Conservation (phyloP, 2,329 filamentous ascomycete genomes). For the Pseudocercospora eumusae region DNA sequence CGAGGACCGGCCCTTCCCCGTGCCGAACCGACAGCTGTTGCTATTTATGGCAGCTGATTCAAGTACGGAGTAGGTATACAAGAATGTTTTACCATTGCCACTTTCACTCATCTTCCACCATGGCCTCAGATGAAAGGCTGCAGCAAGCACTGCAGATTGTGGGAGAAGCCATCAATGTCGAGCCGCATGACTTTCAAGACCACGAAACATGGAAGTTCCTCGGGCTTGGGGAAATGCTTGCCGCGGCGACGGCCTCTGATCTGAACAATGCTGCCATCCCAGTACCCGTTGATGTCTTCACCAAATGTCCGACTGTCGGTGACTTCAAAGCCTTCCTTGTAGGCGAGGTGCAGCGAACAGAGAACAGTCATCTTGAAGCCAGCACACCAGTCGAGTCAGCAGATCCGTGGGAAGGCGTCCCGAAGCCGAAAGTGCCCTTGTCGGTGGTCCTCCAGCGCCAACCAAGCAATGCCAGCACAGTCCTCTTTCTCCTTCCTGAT, state of each 20-base stretch:
- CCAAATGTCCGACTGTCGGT: conserved; percentile 32
- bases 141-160: conserved; percentile 33
- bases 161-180: conserved; percentile 35
- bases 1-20: neutral
- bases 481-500: conserved; percentile 47
- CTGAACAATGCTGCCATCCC: conserved; percentile 29
- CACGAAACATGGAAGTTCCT: conserved; percentile 39
- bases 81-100: too few species aligned
- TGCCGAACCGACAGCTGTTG: neutral
- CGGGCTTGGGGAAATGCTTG: conserved; percentile 34
- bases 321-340: conserved; percentile 30
- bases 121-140: conserved; percentile 28
- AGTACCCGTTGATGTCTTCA: conserved; percentile 31
- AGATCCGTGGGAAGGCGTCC: conserved; percentile 37
- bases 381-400: conserved; percentile 21
- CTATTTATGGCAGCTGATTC: neutral
- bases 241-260: conserved; percentile 35
- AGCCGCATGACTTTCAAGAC: conserved; percentile 35
- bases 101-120: conserved; percentile 3
- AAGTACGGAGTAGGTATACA: too few species aligned
- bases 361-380: neutral
- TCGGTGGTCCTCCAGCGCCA: conserved; percentile 33
- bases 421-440: conserved; percentile 38
- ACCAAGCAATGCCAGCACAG: conserved; percentile 22
- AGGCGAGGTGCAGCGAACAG: conserved; percentile 1